Evolutionary conservation across 2,329 filamentous ascomycete genomes (phyloP).

Genomic region (Graphiopsis chlorocephala): DNA sequence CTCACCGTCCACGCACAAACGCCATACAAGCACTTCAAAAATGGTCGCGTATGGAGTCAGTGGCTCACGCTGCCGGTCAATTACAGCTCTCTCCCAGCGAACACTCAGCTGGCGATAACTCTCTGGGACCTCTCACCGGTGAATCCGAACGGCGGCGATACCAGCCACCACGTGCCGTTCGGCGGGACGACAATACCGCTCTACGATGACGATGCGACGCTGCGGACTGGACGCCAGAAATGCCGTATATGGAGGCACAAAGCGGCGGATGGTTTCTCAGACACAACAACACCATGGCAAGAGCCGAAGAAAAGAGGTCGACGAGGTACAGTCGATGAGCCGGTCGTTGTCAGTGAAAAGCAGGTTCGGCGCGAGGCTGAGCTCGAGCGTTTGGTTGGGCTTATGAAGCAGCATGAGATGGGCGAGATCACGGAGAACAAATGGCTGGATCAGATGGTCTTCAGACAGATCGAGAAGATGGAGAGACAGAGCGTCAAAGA

Average conservation of each 20-base stretch:
- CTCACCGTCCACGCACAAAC: conserved; percentile 90
- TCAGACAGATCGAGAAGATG: conserved; percentile 78
- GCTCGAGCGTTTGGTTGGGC: conserved; percentile 79
- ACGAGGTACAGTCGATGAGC: conserved; percentile 54
- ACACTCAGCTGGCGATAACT: conserved; percentile 84
- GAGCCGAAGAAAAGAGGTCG: conserved; percentile 55
- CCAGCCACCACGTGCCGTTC: conserved; percentile 82
- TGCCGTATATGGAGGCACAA: conserved; percentile 80
- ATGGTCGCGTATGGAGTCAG: conserved; percentile 78
- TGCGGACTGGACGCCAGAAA: conserved; percentile 89
- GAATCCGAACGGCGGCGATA: conserved; percentile 65
- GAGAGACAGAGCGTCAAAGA: conserved; percentile 41
- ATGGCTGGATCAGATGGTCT: conserved; percentile 94
- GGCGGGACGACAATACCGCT: conserved; percentile 87
- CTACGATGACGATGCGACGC: conserved; percentile 89
- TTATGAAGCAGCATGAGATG: conserved; percentile 98
- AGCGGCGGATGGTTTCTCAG: conserved; percentile 79
- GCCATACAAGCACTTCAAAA: conserved; percentile 85
- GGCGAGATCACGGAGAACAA: conserved; percentile 89
- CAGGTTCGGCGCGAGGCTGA: conserved; percentile 56
- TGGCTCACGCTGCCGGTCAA: conserved; percentile 87
- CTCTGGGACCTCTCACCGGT: conserved; percentile 90
- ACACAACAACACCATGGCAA: conserved; percentile 71
- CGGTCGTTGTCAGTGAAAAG: conserved; percentile 50
- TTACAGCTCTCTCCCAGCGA: conserved; percentile 77